Base-by-base conservation (phyloP, 2,329 filamentous ascomycete genomes). In the Tolypocladium amazonense region DNA sequence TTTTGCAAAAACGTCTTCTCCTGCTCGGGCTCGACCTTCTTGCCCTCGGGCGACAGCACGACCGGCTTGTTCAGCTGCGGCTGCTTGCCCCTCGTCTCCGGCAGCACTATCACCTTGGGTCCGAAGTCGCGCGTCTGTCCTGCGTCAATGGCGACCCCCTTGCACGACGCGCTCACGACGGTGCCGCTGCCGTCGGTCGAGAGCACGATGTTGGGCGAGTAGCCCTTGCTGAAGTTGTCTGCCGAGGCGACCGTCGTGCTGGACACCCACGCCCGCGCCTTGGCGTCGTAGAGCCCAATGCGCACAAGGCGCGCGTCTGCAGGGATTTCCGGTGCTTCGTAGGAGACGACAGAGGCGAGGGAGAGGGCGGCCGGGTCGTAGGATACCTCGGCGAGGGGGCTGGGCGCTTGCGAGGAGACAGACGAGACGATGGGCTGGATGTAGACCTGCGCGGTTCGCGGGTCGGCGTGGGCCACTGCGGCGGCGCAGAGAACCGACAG, bases 1-100 rank as follows among this genome's bases (percentile, higher is more conserved):
- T 86, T 88, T 72, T 88, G 85, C 60, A 88, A 69, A 62, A 88
- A 78, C 1, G 81, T 79, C 79, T 87, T 88, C 75, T 88, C 84
- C 59, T 73, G 73, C 68, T 80, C 79, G 62, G 77, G 76, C 59
- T 74, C 79, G 50, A 80, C 79, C 70, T 82, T 77, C 74, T 78
- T 84, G 20, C 86, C 86, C 64, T 86, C 81, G 0, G 82, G 76
- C 54, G 75, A 80, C 63, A 88, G 72, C 56, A 87, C 81, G 43
- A 89, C 77, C 3, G 86, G 85, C 73, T 81, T 83, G 66, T 87
- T 88, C 66, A 88, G 73, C 64, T 79, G 78, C 2, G 84, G 84
- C 68, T 81, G 77, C 69, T 78, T 79, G 1, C 84, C 86, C 59
- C 70, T 73, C 54, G 67, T 71, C 50, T 78, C 75, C 30, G 76